Evolutionary conservation across 1,284 basidiomycete genomes (phyloP), one percentile per base, ranked within the genome.

Genomic region (Sanghuangporus baumii): DNA sequence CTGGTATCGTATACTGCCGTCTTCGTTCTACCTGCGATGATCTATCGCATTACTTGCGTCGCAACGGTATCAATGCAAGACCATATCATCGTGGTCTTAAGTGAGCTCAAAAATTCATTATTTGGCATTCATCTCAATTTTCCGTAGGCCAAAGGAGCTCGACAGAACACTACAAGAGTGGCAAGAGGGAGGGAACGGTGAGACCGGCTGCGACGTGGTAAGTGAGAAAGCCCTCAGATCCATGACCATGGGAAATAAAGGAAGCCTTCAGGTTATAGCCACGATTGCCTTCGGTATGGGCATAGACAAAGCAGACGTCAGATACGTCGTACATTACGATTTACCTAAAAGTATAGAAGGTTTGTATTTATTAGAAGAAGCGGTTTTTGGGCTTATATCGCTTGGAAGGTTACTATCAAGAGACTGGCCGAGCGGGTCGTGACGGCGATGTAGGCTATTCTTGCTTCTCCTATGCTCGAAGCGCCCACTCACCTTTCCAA

Each of bases 261-360:
- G 9, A 7, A 48, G 20, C 16, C 3, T 48, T 47, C 12, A 81
- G 73, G 79, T 83, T 26, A 82, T 84, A 18, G 84, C 84, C 0
- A 86, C 85, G 0, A 86, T 94, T 50, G 93, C 93, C 1, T 95
- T 95, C 69, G 93, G 93, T 1, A 88, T 94, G 79, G 93, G 93
- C 1, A 93, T 96, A 37, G 93, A 96, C 72, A 93, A 94, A 72
- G 75, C 84, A 2, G 86, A 93, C 69, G 90, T 93, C 41, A 82
- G 90, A 79, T 90, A 89, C 68, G 81, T 90, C 55, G 85, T 93
- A 46, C 86, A 92, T 68, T 91, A 83, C 67, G 91, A 95, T 72
- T 73, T 93, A 51, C 90, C 91, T 0, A 91, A 89, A 71, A 91
- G 89, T 61, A 85, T 94, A 65, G 92, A 94, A 81, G 91, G 91